Base-by-base conservation (phyloP, 495 filamentous ascomycete species). In the Aspergillus mulundensis region DNA sequence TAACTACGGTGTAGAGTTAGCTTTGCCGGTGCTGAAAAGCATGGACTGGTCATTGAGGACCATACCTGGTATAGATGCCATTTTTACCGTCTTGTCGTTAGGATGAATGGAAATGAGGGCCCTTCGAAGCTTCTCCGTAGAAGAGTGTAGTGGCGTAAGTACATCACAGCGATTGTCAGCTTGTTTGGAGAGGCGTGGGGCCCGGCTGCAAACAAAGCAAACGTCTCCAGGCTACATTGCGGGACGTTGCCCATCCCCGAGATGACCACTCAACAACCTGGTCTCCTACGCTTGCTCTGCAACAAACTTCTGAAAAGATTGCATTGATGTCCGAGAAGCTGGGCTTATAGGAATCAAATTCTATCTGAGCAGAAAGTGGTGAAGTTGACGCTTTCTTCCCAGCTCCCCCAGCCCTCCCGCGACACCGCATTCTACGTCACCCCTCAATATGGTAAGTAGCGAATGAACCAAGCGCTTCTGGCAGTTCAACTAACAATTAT, bases 11-110 rank as follows among this genome's bases (percentile, higher is more conserved):
- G 56, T 55, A 46, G 45, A 16, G 61, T 77, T 58, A 77, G 74
- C 62, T 50, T 16, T 16, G 47, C 38, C 39, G 24, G 24, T 12
- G 38, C 49, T 24, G 41, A 19, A 2, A 20, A 25, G 14, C 16
- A 16, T 18, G 0, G 20, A 21, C 8, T 50, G 18, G n/a, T 39
- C 4, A 38, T 55, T 47, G 15, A 55, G 32, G 10, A 8, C 69
- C 73, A 71, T 74, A 84, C 84, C 77, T 66, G 82, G 79, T 73
- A 88, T 84, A 24, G 78, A 71, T 58, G 81, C 77, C 85, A 88
- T 88, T 48, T 65, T 66, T 50, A 54, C 60, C 52, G 44, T 38
- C 36, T 49, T 16, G 21, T 40, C 42, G 25, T 43, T 52, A 20
- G 53, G 19, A 20, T n/a, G n/a, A 39, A 32, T 28, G 20, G 30